These are phyloP conservation scores for Ogataea paradorogensis DNA, from an alignment of 805 yeast genomes.

Conservation along the genomic window DNA sequence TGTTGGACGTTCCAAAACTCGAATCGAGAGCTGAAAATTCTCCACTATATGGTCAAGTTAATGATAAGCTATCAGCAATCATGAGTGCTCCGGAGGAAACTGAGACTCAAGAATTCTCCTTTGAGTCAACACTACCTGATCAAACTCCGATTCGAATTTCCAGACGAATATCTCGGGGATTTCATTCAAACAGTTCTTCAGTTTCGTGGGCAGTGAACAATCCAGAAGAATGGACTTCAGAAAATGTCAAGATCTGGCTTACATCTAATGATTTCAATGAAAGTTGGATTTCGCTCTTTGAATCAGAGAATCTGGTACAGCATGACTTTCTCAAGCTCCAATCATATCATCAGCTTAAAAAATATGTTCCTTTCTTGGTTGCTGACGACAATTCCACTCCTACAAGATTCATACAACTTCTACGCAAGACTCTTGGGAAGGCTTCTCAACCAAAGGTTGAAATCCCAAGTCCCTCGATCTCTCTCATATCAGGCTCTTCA, in stretches of 20 bases:
- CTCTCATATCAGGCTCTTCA: constrained; percentile 21
- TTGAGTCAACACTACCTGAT: constrained; percentile 3
- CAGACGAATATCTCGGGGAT: constrained; percentile 14
- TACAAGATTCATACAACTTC: constrained; percentile 52
- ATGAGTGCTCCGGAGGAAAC: constrained; percentile 14
- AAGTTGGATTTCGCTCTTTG: constrained; percentile 70
- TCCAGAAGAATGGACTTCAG: constrained; percentile 68
- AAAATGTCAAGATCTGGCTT: constrained; percentile 68
- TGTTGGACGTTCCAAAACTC: constrained; percentile 1
- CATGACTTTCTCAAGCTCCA: constrained; percentile 62
- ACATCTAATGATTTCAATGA: constrained; percentile 64
- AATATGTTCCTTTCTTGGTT: constrained; percentile 36
- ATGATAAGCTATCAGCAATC: constrained; percentile 19
- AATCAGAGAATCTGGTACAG: constrained; percentile 55
- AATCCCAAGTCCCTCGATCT: constrained; percentile 17
- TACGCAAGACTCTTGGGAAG: constrained; percentile 43
- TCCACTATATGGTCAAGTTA: constrained; percentile 23
- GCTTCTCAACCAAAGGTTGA: constrained; percentile 8
- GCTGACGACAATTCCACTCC: constrained; percentile 50
- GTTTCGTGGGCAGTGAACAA: constrained; percentile 48
- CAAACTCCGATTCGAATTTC: constrained; percentile 5
- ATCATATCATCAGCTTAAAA: constrained; percentile 51
- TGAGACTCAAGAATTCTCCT: constrained; percentile 9
- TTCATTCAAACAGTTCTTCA: constrained; percentile 24
- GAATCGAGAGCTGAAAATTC: constrained; percentile 6